Evolutionary conservation across 2,329 filamentous ascomycete genomes (phyloP), one percentile per base, ranked within the genome.

Genomic region (Botrytis deweyae): DNA sequence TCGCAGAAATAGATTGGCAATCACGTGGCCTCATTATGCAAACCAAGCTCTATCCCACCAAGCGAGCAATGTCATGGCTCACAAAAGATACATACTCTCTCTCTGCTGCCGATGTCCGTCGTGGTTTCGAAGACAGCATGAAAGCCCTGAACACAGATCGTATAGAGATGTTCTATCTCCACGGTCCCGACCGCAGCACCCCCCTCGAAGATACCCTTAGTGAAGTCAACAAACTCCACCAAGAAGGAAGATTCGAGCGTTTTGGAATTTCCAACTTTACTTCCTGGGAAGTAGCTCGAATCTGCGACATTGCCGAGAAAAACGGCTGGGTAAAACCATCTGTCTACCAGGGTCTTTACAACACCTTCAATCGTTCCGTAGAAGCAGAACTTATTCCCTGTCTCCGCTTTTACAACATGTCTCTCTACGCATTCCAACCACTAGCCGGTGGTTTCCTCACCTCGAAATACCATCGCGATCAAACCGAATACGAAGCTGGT

Each of bases 211-310:
- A 78, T 9, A 81, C 79, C 1, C 72, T 82, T 6, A 68, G 76
- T 16, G 80, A 76, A 16, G 76, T 82, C 12, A 78, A 83, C 62
- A 74, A 77, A 38, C 77, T 85, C 33, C 81, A 82, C 67, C 72
- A 78, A 29, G 81, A 81, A 74, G 76, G 82, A 62, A 58, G 22
- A 22, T 70, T 62, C 4, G 40, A 46, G 16, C 25, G 68, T 33
- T 82, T 92, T 7, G 90, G 89, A 0, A 79, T 92, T 52, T 88
- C 86, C 74, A 92, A 92, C 78, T 92, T 86, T 78, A 88, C 89
- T 59, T 72, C 77, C 33, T 78, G 75, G 74, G 79, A 80, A 70
- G 78, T 80, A 16, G 78, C 78, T 1, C 70, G 80, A 66, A 79
- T 82, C 38, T 76, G 79, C 12, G 78, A 78, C 70, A 80, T 82